phyloP scores from a whole-genome alignment of 2,329 filamentous ascomycete species.

The Pyrenophora seminiperda region DNA sequence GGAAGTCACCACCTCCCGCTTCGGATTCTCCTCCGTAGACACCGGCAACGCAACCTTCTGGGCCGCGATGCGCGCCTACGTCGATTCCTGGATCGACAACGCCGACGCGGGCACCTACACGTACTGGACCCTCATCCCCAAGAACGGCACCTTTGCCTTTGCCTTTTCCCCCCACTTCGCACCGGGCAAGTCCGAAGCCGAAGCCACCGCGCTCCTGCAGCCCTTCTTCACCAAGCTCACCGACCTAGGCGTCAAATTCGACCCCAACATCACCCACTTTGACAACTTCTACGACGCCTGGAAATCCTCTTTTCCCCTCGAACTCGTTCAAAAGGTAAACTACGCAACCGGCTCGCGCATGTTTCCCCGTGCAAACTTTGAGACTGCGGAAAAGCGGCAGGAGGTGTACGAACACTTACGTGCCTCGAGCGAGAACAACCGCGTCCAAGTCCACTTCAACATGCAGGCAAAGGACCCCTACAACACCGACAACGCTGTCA shows the following conservation, averaged over 20 bases:
- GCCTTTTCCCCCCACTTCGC: slow-evolving; percentile 46
- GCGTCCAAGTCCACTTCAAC: slow-evolving; percentile 46
- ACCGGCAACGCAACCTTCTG: slow-evolving; percentile 47
- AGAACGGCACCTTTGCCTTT: slow-evolving; percentile 42
- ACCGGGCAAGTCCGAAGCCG: slow-evolving; percentile 36
- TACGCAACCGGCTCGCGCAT: slow-evolving; percentile 41
- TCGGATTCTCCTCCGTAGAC: slow-evolving; percentile 37
- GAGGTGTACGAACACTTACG: slow-evolving; percentile 36
- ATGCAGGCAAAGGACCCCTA: slow-evolving; percentile 39
- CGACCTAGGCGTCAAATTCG: slow-evolving; percentile 36
- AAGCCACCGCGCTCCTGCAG: slow-evolving; percentile 39
- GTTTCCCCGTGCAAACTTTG: slow-evolving; percentile 43
- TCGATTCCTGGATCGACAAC: slow-evolving; percentile 43
- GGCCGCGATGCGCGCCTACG: slow-evolving; percentile 35
- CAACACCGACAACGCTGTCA: slow-evolving; percentile 40
- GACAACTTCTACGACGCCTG: slow-evolving; percentile 41
- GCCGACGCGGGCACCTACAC: slow-evolving; percentile 46
- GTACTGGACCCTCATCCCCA: slow-evolving; percentile 41
- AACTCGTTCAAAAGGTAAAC: slow-evolving; percentile 42
- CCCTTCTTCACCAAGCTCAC: slow-evolving; percentile 41
- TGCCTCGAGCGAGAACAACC: slow-evolving; percentile 42
- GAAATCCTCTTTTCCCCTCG: slow-evolving; percentile 42
- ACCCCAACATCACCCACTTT: slow-evolving; percentile 44
- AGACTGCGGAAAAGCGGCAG: slow-evolving; percentile 40
- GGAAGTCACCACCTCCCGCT: slow-evolving; percentile 39